Conservation (phyloP, 176 grass and related monocot genomes). For the Triticum monococcum region DNA sequence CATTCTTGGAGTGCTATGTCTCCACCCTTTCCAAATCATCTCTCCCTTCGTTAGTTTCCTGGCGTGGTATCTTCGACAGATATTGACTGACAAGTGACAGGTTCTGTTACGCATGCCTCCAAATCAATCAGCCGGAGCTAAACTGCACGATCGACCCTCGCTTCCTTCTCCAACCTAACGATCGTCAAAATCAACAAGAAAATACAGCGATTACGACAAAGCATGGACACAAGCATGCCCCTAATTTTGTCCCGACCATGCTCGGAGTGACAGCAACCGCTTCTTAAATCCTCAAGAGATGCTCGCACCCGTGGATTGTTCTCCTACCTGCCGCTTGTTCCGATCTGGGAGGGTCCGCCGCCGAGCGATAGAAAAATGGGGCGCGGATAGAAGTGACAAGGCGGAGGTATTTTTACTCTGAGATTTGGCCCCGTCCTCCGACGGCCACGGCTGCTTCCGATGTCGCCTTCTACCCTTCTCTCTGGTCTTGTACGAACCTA, state of each 20-base stretch:
- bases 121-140: not conserved
- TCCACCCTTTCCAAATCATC: not conserved
- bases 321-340: slow-evolving; percentile 20
- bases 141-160: not conserved
- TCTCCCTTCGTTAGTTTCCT: not conserved
- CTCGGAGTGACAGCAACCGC: not conserved
- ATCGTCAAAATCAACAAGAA: slow-evolving; percentile 18
- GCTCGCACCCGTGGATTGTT: slow-evolving; percentile 31
- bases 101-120: slow-evolving; percentile 20
- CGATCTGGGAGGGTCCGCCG: slow-evolving; percentile 28
- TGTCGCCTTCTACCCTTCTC: slow-evolving; percentile 32
- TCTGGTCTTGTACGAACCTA: not conserved
- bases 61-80: slow-evolving; percentile 27
- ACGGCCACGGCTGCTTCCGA: slow-evolving; percentile 33
- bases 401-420: slow-evolving; percentile 18
- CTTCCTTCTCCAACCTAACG: not conserved
- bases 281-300: slow-evolving; percentile 9
- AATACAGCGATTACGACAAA: slow-evolving; percentile 41
- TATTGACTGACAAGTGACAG: slow-evolving; percentile 20
- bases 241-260: not conserved
- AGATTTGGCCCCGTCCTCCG: not conserved
- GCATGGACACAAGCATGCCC: not conserved
- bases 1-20: too few relatives aligned
- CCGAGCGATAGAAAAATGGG: slow-evolving; percentile 16
- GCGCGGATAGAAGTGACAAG: slow-evolving; percentile 1